These are phyloP conservation scores for Rasamsonia emersonii DNA, from an alignment of 2,329 filamentous ascomycete genomes.

Conservation along the genomic window DNA sequence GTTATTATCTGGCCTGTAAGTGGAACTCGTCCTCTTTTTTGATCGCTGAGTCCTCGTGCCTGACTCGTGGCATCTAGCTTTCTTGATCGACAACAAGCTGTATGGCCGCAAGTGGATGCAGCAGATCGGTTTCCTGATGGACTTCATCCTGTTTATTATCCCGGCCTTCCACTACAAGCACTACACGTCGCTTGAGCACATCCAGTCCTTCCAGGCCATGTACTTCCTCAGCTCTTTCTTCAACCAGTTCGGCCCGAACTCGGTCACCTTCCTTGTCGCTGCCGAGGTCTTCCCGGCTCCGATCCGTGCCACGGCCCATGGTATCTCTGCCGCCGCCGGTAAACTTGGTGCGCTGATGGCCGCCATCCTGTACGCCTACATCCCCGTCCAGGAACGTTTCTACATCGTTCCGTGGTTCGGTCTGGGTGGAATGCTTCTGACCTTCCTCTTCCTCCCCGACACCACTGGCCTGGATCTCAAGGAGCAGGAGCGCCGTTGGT, in stretches of 20 bases:
- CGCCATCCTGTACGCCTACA: slow-evolving; percentile 90
- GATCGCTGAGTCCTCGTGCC: too few species aligned
- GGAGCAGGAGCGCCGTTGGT: slow-evolving; percentile 92
- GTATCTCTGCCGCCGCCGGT: slow-evolving; percentile 83
- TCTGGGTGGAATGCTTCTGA: slow-evolving; percentile 74
- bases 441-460: slow-evolving; percentile 82
- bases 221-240: slow-evolving; percentile 98
- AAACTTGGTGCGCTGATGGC: slow-evolving; percentile 83
- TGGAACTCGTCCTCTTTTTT: slow-evolving; percentile 12
- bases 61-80: slow-evolving; percentile 27
- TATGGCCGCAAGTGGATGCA: slow-evolving; percentile 97
- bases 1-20: slow-evolving; percentile 73
- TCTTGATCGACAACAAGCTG: slow-evolving; percentile 91
- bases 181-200: slow-evolving; percentile 62
- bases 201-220: slow-evolving; percentile 93
- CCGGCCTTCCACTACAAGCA: slow-evolving; percentile 82
- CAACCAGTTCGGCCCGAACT: slow-evolving; percentile 97
- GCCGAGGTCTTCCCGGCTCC: slow-evolving; percentile 95
- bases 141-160: slow-evolving; percentile 87
- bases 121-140: slow-evolving; percentile 84
- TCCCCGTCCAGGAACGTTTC: slow-evolving; percentile 74
- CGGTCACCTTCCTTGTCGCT: slow-evolving; percentile 89
- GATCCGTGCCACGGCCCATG: slow-evolving; percentile 86
- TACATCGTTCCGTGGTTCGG: slow-evolving; percentile 94
- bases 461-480: slow-evolving; percentile 94